These are phyloP conservation scores for Dissoconium aciculare DNA, from an alignment of 2,329 filamentous ascomycete genomes.

Conservation along the genomic window DNA sequence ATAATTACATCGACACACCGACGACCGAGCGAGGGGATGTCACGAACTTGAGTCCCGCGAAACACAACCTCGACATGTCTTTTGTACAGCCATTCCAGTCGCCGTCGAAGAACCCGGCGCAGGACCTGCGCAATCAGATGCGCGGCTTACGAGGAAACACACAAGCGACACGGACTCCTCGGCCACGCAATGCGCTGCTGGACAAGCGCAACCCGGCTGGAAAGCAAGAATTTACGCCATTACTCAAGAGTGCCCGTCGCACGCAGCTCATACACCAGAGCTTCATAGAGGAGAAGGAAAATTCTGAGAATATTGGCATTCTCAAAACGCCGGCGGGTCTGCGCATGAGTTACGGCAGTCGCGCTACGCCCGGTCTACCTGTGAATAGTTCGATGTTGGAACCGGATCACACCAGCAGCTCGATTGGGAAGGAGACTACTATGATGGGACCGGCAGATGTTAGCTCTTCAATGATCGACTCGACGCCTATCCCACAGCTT, in stretches of 20 bases:
- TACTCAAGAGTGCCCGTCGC: slow-evolving; percentile 72
- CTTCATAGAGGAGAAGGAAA: slow-evolving; percentile 25
- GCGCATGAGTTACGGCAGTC: slow-evolving; percentile 42
- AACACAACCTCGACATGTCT: slow-evolving; percentile 58
- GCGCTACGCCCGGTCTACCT: slow-evolving; percentile 58
- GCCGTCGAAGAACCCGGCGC: slow-evolving; percentile 54
- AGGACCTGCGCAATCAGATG: slow-evolving; percentile 56
- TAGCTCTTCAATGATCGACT: slow-evolving; percentile 59
- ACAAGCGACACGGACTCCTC: slow-evolving; percentile 44
- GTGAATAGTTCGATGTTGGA: slow-evolving; percentile 57
- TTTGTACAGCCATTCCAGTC: slow-evolving; percentile 78
- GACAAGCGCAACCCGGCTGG: slow-evolving; percentile 46
- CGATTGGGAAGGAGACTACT: slow-evolving; percentile 38
- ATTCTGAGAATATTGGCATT: slow-evolving; percentile 30
- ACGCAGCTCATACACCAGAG: slow-evolving; percentile 37
- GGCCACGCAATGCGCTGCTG: slow-evolving; percentile 53
- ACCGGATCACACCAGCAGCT: slow-evolving; percentile 48
- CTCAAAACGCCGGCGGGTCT: slow-evolving; percentile 52
- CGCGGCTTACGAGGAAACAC: slow-evolving; percentile 45
- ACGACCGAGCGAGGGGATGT: slow-evolving; percentile 71
- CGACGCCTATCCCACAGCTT: slow-evolving; percentile 63
- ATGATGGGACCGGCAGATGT: slow-evolving; percentile 63
- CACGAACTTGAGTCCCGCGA: slow-evolving; percentile 49
- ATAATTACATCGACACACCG: slow-evolving; percentile 59
- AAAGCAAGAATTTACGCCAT: slow-evolving; percentile 75